Conservation (phyloP, 192 early-diverging fungal genomes). For the Spizellomyces punctatus region DNA sequence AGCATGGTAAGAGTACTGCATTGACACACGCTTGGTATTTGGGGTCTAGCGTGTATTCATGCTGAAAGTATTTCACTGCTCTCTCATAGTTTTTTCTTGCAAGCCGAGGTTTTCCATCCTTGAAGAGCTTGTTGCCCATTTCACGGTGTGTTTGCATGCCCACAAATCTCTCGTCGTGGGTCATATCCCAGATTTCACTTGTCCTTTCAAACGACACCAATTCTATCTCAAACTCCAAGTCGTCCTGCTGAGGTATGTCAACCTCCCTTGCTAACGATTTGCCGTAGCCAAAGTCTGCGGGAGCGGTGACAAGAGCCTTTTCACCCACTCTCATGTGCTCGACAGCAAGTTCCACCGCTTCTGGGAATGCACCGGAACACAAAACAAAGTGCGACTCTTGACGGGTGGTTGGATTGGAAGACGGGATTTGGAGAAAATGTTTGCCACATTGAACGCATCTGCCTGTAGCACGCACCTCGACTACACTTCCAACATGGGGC, state of each 20-base stretch:
- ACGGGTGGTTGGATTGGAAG: neutral
- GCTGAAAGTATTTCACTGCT: slow-evolving; percentile 17
- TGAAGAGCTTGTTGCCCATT: slow-evolving; percentile 33
- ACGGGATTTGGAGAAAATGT: neutral
- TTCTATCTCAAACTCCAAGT: slow-evolving; percentile 55
- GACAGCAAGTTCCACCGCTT: slow-evolving; percentile 19
- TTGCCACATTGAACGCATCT: neutral
- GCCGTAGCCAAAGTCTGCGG: slow-evolving; percentile 23
- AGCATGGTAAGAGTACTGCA: slow-evolving; percentile 16
- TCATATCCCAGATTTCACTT: slow-evolving; percentile 13
- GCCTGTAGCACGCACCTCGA: neutral
- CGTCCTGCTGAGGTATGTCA: slow-evolving; percentile 55
- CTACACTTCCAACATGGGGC: slow-evolving; percentile 7
- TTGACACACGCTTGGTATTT: slow-evolving; percentile 19
- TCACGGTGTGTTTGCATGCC: slow-evolving; percentile 12
- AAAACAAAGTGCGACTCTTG: neutral
- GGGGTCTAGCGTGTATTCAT: slow-evolving; percentile 4
- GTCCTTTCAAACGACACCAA: slow-evolving; percentile 26
- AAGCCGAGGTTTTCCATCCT: slow-evolving; percentile 14
- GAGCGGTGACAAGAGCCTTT: slow-evolving; percentile 4
- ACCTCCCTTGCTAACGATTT: slow-evolving; percentile 21
- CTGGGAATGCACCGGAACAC: slow-evolving; percentile 4
- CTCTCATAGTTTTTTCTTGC: slow-evolving; percentile 24
- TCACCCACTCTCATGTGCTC: slow-evolving; percentile 20
- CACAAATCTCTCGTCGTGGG: slow-evolving; percentile 20